phyloP scores from a whole-genome alignment of 352 stramenopile species.

The Phytophthora megakarya region DNA sequence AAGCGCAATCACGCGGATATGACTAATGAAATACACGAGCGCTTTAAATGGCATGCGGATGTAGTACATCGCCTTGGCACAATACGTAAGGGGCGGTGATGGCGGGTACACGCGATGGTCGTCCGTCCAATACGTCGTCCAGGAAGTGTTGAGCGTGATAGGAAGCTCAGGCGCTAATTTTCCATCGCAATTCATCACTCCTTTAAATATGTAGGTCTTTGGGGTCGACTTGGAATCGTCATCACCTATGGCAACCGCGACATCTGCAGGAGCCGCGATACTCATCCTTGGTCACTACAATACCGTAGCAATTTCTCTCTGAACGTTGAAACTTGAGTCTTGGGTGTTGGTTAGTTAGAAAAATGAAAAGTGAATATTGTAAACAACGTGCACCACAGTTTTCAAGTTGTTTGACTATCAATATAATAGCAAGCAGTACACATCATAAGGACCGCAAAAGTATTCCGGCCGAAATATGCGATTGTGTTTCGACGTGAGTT shows the following conservation, averaged over 20 bases:
- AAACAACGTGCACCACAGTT: background rate
- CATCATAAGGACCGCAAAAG: background rate
- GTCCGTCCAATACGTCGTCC: slow-evolving; percentile 5
- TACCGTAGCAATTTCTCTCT: background rate
- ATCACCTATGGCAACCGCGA: background rate
- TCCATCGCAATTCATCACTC: background rate
- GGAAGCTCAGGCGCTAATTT: background rate
- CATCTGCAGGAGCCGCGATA: slow-evolving; percentile 5
- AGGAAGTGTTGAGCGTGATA: background rate
- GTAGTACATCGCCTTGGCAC: background rate
- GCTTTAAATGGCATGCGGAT: background rate
- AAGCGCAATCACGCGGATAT: background rate
- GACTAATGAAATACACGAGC: background rate
- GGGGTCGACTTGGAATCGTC: background rate
- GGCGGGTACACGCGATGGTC: background rate
- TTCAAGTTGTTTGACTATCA: background rate
- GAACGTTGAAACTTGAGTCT: background rate
- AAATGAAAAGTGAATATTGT: slow-evolving; percentile 2
- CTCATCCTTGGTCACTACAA: background rate
- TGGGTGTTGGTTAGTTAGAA: background rate
- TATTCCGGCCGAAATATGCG: background rate
- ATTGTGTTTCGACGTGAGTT: too few species aligned
- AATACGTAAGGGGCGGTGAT: background rate
- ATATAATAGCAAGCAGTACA: background rate
- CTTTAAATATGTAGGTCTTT: background rate